These are phyloP conservation scores for Cladosporium austrohemisphaericum DNA, from an alignment of 2,329 filamentous ascomycete species.

Conservation along the genomic window DNA sequence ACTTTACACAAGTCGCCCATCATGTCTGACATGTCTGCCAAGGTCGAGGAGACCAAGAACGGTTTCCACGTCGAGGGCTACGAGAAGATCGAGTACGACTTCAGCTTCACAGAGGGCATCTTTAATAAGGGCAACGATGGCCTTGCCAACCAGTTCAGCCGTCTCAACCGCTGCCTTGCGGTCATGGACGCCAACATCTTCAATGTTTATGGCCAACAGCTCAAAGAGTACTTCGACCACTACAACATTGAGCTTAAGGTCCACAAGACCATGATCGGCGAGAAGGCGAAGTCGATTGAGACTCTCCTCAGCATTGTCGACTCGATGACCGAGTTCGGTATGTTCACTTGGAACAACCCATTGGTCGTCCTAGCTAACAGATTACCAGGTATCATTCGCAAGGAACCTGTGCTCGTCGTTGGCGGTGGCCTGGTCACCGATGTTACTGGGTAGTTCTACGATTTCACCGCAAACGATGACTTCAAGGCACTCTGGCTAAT, in stretches of 20 bases:
- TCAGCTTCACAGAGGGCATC: conserved; percentile 67
- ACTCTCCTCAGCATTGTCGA: conserved; percentile 67
- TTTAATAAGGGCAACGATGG: conserved; percentile 60
- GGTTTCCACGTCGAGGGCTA: conserved; percentile 70
- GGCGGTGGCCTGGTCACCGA: conserved; percentile 69
- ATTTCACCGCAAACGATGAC: conserved; percentile 39
- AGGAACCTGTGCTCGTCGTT: conserved; percentile 64
- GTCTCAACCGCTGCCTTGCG: conserved; percentile 63
- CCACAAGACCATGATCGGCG: conserved; percentile 70
- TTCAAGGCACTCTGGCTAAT: conserved; percentile 50
- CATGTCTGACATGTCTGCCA: conserved; percentile 69
- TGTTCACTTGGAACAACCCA: conserved; percentile 36
- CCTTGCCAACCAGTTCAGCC: conserved; percentile 61
- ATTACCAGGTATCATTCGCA: conserved; percentile 22
- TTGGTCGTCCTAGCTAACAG: neutral
- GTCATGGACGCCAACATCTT: conserved; percentile 70
- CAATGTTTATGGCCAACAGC: conserved; percentile 62
- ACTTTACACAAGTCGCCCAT: conserved; percentile 15
- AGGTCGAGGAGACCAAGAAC: conserved; percentile 58
- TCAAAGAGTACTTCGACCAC: conserved; percentile 65
- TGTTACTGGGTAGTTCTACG: conserved; percentile 62
- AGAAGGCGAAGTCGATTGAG: conserved; percentile 71
- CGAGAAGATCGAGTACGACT: conserved; percentile 74
- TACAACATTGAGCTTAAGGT: conserved; percentile 60
- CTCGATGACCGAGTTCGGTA: conserved; percentile 70